A percentile compares a stretch with the other conserved stretches of the same genome.
Evolutionary conservation across 202 grass and related monocot species (phyloP).

Genomic region (Bolboschoenoplectus hybrid): DNA sequence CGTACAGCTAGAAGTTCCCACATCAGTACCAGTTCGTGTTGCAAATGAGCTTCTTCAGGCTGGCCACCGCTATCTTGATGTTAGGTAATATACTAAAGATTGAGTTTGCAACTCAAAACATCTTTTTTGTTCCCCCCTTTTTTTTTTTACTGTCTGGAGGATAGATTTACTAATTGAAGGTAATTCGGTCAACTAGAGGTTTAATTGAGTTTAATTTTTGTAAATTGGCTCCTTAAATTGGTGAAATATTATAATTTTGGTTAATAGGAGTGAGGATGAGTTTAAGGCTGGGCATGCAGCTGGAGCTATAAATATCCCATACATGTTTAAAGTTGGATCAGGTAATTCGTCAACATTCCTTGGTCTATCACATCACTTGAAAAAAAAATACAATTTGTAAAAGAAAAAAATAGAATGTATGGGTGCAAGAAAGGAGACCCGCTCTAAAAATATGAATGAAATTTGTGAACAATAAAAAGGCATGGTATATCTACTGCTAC

Average conservation of each 20-base stretch:
- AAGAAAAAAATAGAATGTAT: neutral
- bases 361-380: neutral
- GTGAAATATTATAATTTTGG: neutral
- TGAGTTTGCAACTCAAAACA: neutral
- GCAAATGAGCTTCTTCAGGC: constrained; percentile 81
- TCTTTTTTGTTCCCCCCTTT: neutral
- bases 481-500: neutral
- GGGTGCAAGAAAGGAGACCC: neutral
- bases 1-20: constrained; percentile 45
- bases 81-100: constrained; percentile 52
- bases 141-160: neutral
- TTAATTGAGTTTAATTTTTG: neutral
- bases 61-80: constrained; percentile 85
- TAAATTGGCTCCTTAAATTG: neutral
- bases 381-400: neutral
- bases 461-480: neutral
- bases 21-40: constrained; percentile 79
- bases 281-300: constrained; percentile 61
- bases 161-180: neutral
- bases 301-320: constrained; percentile 74
- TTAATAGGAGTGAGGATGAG: constrained; percentile 58
- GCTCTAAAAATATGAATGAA: neutral
- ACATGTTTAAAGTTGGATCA: constrained; percentile 73
- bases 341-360: constrained; percentile 41
- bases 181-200: neutral